Evolutionary conservation across 2,329 filamentous ascomycete genomes (phyloP), one percentile per base, ranked within the genome.

Genomic region (Fusarium subtropicale): DNA sequence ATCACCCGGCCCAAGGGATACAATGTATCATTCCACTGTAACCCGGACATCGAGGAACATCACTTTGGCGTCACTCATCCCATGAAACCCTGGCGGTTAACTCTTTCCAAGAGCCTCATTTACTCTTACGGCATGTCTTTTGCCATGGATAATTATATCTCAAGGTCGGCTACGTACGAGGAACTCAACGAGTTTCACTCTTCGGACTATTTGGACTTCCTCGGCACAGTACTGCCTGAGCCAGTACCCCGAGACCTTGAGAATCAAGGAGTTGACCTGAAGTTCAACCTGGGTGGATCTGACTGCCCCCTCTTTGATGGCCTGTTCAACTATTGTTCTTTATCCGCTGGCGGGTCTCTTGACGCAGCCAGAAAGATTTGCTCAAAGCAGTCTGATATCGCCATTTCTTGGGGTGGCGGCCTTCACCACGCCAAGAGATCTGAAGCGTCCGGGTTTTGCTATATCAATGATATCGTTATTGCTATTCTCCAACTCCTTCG

Each of bases 41-140:
- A 97, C 76, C 92, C 94, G 2, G 90, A 93, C 64, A 97, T 98
- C 78, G 96, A 99, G 82, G 92, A 92, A 77, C 95, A 98, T 80
- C 96, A 99, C 80, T 99, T 99, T 79, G 96, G 96, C 71, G 91
- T 93, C 81, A 94, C 93, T 12, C 96, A 99, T 83, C 96, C 96
- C 22, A 99, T 99, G 96, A 99, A 99, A 80, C 96, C 96, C 62
- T 98, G 96, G 95, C 92, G 96, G 36, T 84, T 99, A 69, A 97
- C 94, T 18, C 86, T 99, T 57, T 97, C 96, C 59, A 98, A 99
- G 79, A 93, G 96, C 75, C 88, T 99, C 47, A 93, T 99, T 68
- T 91, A 97, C 77, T 92, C 93, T 2, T 98, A 98, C 79, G 96
- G 96, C 71, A 93, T 99, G 87, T 94, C 97, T 74, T 92, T 95